Conservation (phyloP, 768 basidiomycete genomes). For the Tulasnella sp. region DNA sequence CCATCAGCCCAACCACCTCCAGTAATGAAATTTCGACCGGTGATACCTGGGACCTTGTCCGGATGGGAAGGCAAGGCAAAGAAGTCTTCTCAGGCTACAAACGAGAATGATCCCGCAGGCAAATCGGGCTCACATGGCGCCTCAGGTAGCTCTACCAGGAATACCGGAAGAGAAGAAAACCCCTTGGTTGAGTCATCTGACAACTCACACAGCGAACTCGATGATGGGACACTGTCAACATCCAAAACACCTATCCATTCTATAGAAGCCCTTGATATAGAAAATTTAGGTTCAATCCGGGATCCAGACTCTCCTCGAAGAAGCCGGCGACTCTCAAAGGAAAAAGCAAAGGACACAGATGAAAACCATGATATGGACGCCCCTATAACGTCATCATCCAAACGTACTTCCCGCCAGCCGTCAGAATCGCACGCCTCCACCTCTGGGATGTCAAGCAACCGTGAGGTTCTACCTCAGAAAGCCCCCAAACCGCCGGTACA, state of each 20-base stretch:
- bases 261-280: too few relatives aligned
- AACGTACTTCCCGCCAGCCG: not conserved
- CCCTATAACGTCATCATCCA: not conserved
- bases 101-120: too few relatives aligned
- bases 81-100: too few relatives aligned
- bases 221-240: too few relatives aligned
- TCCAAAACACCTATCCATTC: too few relatives aligned
- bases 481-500: not conserved
- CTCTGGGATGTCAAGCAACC: not conserved
- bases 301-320: constrained; percentile 6
- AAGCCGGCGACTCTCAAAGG: constrained; percentile 12
- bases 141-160: too few relatives aligned
- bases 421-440: not conserved
- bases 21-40: constrained; percentile 4
- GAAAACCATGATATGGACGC: not conserved
- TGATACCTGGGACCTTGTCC: constrained; percentile 7
- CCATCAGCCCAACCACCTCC: not conserved
- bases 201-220: too few relatives aligned
- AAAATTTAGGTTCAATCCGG: too few relatives aligned
- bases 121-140: too few relatives aligned
- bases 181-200: too few relatives aligned
- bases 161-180: too few relatives aligned
- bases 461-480: not conserved
- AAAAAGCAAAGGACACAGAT: constrained; percentile 7
- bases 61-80: constrained; percentile 13